Conservation (phyloP, 208 protist species). For the Crithidia thermophila region DNA sequence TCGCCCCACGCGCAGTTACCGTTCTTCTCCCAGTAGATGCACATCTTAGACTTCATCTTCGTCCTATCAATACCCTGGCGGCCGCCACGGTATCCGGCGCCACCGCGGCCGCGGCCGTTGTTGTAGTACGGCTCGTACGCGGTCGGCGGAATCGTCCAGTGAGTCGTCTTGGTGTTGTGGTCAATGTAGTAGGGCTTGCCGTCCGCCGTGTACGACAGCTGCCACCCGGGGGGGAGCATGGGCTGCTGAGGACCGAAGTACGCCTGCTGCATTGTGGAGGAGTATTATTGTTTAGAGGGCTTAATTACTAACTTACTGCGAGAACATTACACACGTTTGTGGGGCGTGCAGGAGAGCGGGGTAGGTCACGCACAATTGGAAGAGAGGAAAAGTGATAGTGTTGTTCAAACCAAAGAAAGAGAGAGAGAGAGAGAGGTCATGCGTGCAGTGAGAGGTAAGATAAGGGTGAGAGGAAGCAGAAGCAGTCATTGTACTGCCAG, state of each 20-base stretch:
- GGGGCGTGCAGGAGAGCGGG: background rate
- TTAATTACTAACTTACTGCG: slow-evolving; percentile 33
- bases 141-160: slow-evolving; percentile 69
- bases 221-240: slow-evolving; percentile 76
- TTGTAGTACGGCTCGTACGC: slow-evolving; percentile 41
- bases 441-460: background rate
- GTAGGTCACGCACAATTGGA: background rate
- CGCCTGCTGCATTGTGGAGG: slow-evolving; percentile 51
- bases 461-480: background rate
- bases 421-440: background rate
- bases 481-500: background rate
- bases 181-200: slow-evolving; percentile 84
- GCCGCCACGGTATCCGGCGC: slow-evolving; percentile 34
- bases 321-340: slow-evolving; percentile 19
- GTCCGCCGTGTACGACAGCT: slow-evolving; percentile 73
- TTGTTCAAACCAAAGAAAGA: slow-evolving; percentile 25
- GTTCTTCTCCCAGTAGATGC: slow-evolving; percentile 87
- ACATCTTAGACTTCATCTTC: slow-evolving; percentile 89
- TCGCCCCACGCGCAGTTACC: slow-evolving; percentile 84
- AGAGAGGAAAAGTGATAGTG: background rate
- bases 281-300: slow-evolving; percentile 17
- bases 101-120: slow-evolving; percentile 34
- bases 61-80: slow-evolving; percentile 73
- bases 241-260: slow-evolving; percentile 57
- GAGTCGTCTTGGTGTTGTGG: slow-evolving; percentile 87